Base-by-base conservation (phyloP, 2,329 filamentous ascomycete species). In the Lasiodiplodia theobromae region DNA sequence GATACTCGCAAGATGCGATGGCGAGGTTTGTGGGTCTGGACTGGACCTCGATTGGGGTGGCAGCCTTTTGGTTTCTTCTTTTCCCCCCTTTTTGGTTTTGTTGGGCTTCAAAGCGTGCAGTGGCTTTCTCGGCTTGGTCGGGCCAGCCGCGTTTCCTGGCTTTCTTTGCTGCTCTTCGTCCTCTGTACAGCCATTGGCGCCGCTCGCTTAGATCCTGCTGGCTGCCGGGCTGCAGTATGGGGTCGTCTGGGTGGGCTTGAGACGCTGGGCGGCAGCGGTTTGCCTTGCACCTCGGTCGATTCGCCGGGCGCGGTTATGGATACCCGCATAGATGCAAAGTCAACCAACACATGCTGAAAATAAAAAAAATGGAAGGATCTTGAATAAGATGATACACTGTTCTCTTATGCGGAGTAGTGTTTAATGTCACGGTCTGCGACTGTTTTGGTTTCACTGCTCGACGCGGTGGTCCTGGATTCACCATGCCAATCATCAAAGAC, bases 351-450 rank as follows among this genome's bases (percentile, higher is more conserved):
- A 52, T 37, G 5, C 31, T 57, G 28, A 64, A 64, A 64, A 64
- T 52, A 52, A 64, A 64, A 64, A 44, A 25, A 51, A 64, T 64
- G 58, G 47, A 64, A 64, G 40, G 60, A 40, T 12, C 44, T 63
- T 37, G 44, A 63, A 63, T 23, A 37, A 63, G 40, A 63, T 63
- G 58, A 49, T 49, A 51, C 58, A 7, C 28, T 18, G 44, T 51
- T 4, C 21, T 51, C 23, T 47, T 63, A 34, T 63, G 40, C 28
- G 2, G 25, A 25, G 38, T 58, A 14, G 18, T 47, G 37, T 28
- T 16, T 28, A 23, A 47, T 2, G 21, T 7, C n/a, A 16, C n/a
- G 23, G 21, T 47, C 31, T 47, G 57, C 21, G 38, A 60, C 57
- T n/a, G 37, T 47, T 21, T 14, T 28, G 23, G 57, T 63, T 51